These are phyloP conservation scores for Sambucus nigra DNA, from an alignment of 129 eudicot genomes.

Conservation along the genomic window DNA sequence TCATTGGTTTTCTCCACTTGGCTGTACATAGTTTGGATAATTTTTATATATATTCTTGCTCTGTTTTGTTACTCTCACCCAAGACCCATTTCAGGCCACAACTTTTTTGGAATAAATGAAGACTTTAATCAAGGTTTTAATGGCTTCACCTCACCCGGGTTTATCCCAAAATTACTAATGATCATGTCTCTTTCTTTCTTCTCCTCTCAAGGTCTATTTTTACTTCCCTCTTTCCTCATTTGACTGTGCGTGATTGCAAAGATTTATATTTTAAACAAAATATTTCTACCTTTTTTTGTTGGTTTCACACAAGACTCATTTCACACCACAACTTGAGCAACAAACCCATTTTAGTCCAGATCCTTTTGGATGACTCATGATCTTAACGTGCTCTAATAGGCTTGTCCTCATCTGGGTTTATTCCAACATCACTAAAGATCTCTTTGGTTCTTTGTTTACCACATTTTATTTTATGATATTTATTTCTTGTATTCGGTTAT, in stretches of 20 bases:
- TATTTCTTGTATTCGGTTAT: slow-evolving; percentile 4
- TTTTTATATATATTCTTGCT: not conserved
- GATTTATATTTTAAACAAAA: too few relatives aligned
- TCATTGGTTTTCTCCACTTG: too few relatives aligned
- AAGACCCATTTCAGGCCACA: slow-evolving; percentile 15
- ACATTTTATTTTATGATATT: not conserved
- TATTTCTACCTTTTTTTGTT: too few relatives aligned
- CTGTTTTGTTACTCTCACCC: slow-evolving; percentile 13
- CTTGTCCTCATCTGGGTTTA: slow-evolving; percentile 6
- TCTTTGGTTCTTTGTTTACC: not conserved
- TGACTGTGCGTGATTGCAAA: too few relatives aligned
- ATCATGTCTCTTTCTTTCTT: too few relatives aligned
- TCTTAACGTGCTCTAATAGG: not conserved
- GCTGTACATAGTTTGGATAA: too few relatives aligned
- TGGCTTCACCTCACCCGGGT: not conserved
- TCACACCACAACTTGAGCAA: not conserved
- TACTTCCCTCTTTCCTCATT: too few relatives aligned
- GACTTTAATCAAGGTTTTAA: not conserved
- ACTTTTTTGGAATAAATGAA: not conserved
- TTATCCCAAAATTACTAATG: too few relatives aligned
- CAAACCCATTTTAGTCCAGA: too few relatives aligned
- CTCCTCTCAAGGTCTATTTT: too few relatives aligned
- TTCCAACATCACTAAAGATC: slow-evolving; percentile 3
- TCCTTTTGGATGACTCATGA: not conserved
- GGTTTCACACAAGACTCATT: not conserved